Base-by-base conservation (phyloP, 345 rosid genomes). In the Atalantia buxifolia region DNA sequence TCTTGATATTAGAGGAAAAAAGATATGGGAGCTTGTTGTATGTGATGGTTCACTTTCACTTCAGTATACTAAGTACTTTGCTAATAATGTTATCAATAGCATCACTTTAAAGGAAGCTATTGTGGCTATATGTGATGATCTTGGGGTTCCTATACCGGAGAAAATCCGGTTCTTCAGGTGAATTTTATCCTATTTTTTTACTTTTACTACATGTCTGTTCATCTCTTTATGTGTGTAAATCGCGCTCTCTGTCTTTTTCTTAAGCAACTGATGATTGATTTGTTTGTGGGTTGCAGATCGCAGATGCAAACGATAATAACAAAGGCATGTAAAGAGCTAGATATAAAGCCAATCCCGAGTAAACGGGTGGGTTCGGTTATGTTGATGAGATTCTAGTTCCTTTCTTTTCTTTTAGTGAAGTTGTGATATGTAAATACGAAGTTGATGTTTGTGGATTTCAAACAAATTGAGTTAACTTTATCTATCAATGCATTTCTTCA, bases 291-390 rank as follows among this genome's bases (percentile, higher is more conserved):
- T 77, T 82, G 38, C 63, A 95, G 98, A 91, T 91, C 97, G 33
- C 98, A 95, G 87, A 92, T 95, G 98, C 99, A 93, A 90, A 95
- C 97, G 2, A 93, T 95, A 85, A 87, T 93, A 75, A 84, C 93
- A 55, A 95, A 89, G 83, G 96, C 97, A 42, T 89, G 97, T 77
- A 89, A 83, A 65, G 98, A 92, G 89, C 93, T 95, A 72, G 86
- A 91, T 19, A 91, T 93, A 59, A 95, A 90, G 83, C 90, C 92
- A 19, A 77, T 95, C 69, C 94, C 99, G 33, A 91, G 99, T 83
- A 92, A 95, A 87, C 78, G 99, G 81, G 99, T 95, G 72, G 75
- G 93, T 79, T 7, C 66, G 21, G 10, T 38, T 76, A n/a, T 63
- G 6, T 21, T 50, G 18, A 72, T 61, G 19, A 21, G 5, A 25